phyloP scores from a whole-genome alignment of 2,329 filamentous ascomycete genomes.

The Fusarium pininemorale region DNA sequence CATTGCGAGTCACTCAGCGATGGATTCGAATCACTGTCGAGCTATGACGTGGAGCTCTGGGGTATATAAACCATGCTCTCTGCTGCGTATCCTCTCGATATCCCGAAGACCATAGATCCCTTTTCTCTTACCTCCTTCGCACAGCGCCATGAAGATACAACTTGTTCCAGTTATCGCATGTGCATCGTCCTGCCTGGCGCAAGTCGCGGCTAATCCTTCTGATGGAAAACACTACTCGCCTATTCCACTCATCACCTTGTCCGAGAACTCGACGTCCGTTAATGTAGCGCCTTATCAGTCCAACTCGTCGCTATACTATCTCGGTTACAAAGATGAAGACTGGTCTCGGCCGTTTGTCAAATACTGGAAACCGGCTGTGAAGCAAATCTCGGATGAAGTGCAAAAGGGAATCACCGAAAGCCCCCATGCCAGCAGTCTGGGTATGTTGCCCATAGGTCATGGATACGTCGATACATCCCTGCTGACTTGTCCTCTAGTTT shows the following conservation, averaged over 20 bases:
- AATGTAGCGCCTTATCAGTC: neutral
- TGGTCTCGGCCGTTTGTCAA: neutral
- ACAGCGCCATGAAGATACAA: neutral
- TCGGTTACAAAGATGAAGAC: neutral
- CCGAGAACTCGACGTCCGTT: neutral
- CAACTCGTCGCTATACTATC: neutral
- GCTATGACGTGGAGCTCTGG: neutral
- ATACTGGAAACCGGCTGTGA: neutral
- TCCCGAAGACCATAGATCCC: fast-evolving
- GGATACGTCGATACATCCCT: neutral
- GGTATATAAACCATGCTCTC: neutral
- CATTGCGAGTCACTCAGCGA: neutral
- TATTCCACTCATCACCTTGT: neutral
- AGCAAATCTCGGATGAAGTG: neutral
- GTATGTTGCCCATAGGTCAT: neutral
- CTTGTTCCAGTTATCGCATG: neutral
- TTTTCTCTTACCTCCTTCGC: too few relatives aligned
- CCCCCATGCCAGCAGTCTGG: neutral
- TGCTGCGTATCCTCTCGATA: neutral
- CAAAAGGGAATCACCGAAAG: neutral
- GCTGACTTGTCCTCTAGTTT: neutral
- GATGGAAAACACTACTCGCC: neutral
- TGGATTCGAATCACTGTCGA: too few relatives aligned
- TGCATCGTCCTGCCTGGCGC: neutral
- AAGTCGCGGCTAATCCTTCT: neutral